Conservation (phyloP, 2,329 filamentous ascomycete genomes). For the Graphiopsis chlorocephala region DNA sequence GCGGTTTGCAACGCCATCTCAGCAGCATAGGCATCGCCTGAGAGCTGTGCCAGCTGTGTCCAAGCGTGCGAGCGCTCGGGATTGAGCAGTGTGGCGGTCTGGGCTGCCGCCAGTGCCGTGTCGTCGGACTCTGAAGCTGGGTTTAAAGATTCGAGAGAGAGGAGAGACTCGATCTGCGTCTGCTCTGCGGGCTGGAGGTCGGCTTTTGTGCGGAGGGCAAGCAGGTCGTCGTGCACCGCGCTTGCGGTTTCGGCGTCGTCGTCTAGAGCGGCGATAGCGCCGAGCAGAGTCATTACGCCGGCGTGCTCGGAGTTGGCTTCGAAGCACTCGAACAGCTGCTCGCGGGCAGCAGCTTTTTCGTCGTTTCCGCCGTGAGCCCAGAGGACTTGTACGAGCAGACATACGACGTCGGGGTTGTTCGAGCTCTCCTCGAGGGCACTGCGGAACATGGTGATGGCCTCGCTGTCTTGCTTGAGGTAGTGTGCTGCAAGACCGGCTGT, state of each 20-base stretch:
- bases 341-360: constrained; percentile 72
- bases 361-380: constrained; percentile 82
- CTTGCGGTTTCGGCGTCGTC: constrained; percentile 74
- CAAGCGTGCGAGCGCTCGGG: constrained; percentile 79
- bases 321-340: constrained; percentile 76
- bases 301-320: constrained; percentile 73
- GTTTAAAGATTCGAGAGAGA: constrained; percentile 68
- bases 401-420: constrained; percentile 77
- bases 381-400: constrained; percentile 82
- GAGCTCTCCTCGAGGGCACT: constrained; percentile 73
- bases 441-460: constrained; percentile 76
- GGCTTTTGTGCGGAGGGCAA: constrained; percentile 66
- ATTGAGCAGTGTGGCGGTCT: constrained; percentile 75
- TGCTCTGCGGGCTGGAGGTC: constrained; percentile 63
- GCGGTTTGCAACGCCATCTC: constrained; percentile 84
- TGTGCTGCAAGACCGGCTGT: constrained; percentile 83
- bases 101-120: constrained; percentile 61
- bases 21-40: constrained; percentile 56
- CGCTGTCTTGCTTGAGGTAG: constrained; percentile 62
- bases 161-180: constrained; percentile 67
- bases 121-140: constrained; percentile 39
- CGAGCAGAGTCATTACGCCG: constrained; percentile 75
- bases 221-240: constrained; percentile 75
- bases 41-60: constrained; percentile 66
- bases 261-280: constrained; percentile 79